Evolutionary conservation across 2,329 filamentous ascomycete genomes (phyloP).

Genomic region (Aureobasidium pullulans): DNA sequence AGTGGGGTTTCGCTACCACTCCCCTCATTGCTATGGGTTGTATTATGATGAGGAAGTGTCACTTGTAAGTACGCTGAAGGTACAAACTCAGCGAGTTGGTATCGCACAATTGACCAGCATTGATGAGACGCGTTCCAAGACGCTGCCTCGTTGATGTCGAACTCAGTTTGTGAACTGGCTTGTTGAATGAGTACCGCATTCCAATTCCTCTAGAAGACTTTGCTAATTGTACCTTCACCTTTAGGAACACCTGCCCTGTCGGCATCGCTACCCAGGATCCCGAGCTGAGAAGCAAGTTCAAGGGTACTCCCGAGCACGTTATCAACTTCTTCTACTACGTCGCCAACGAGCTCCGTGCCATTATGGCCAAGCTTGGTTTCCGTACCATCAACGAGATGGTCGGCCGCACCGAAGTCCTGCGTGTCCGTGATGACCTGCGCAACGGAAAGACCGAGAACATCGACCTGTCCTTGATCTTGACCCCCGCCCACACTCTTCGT

Average conservation of each 20-base stretch:
- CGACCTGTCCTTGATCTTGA: constrained; percentile 85
- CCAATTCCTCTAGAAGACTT: neutral
- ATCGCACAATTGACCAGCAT: neutral
- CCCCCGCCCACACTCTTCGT: constrained; percentile 89
- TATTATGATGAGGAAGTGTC: constrained; percentile 84
- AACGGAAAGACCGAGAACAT: constrained; percentile 88
- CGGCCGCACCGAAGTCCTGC: constrained; percentile 78
- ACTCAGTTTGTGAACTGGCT: neutral
- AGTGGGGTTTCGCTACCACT: constrained; percentile 93
- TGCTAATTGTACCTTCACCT: constrained; percentile 21
- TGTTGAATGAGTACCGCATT: too few relatives aligned
- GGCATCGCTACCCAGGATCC: constrained; percentile 95
- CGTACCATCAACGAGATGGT: constrained; percentile 98
- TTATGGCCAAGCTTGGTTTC: constrained; percentile 94
- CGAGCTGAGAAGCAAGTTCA: constrained; percentile 88
- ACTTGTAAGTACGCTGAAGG: constrained; percentile 22
- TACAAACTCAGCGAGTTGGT: neutral
- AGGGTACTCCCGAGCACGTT: constrained; percentile 86
- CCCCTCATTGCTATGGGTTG: constrained; percentile 95
- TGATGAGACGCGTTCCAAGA: too few relatives aligned
- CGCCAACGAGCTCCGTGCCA: constrained; percentile 88
- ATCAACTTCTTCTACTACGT: constrained; percentile 99
- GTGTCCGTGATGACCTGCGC: constrained; percentile 79
- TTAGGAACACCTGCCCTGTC: constrained; percentile 70
- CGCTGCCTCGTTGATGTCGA: too few relatives aligned